A percentile compares a stretch with the other conserved stretches of the same genome.
Conservation (phyloP, 805 yeast genomes). For the Wickerhamomyces alni region DNA sequence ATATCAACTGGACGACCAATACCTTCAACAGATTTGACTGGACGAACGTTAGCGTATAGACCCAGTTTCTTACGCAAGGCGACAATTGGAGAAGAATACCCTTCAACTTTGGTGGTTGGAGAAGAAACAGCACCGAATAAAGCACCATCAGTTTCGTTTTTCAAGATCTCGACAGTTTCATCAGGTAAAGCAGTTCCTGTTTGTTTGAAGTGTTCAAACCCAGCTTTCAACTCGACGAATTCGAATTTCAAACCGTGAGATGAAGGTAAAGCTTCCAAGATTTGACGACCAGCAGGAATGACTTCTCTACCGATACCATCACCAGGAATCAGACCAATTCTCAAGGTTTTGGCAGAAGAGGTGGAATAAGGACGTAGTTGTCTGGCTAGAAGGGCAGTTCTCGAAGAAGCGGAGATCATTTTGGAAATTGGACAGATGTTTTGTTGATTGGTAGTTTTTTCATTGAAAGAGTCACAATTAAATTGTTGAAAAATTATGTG, state of each 20-base stretch:
- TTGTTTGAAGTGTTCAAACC: slow-evolving; percentile 86
- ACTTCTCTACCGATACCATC: slow-evolving; percentile 98
- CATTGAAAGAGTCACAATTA: too few species aligned
- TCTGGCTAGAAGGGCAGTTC: slow-evolving; percentile 1
- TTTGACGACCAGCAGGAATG: slow-evolving; percentile 90
- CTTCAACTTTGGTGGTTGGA: slow-evolving; percentile 89
- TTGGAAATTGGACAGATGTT: too few species aligned
- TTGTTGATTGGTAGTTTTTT: background rate
- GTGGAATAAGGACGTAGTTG: slow-evolving; percentile 27
- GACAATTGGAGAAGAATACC: slow-evolving; percentile 97
- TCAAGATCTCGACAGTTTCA: slow-evolving; percentile 73
- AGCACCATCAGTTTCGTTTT: slow-evolving; percentile 90
- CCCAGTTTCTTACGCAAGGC: slow-evolving; percentile 96
- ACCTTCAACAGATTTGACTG: slow-evolving; percentile 89
- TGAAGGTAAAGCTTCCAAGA: slow-evolving; percentile 78
- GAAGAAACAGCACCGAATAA: slow-evolving; percentile 96
- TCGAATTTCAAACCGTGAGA: slow-evolving; percentile 73
- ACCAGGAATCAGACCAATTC: slow-evolving; percentile 85
- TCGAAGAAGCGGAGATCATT: background rate
- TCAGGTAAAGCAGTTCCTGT: slow-evolving; percentile 97
- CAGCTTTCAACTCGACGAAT: slow-evolving; percentile 86
- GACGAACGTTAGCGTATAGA: slow-evolving; percentile 93
- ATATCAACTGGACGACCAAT: slow-evolving; percentile 88
- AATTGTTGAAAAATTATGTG: too few species aligned
- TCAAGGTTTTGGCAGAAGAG: slow-evolving; percentile 39